Conservation (phyloP, 1,284 basidiomycete species). For the Microbotryum saponariae region DNA sequence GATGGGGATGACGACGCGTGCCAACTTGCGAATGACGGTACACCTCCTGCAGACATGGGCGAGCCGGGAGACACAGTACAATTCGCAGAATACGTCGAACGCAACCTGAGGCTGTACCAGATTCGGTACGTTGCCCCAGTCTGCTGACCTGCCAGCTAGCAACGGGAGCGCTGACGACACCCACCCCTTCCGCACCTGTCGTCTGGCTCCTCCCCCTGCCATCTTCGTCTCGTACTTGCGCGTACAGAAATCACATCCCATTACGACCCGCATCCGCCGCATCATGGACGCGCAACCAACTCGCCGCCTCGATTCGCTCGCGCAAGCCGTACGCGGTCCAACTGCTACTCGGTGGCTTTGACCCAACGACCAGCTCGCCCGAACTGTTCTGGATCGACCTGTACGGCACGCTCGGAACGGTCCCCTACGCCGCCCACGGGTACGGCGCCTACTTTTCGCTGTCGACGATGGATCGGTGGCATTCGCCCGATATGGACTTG, state of each 20-base stretch:
- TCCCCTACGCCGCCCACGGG: constrained; percentile 92
- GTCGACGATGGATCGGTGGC: constrained; percentile 83
- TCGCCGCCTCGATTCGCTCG: constrained; percentile 83
- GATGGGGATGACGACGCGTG: constrained; percentile 1
- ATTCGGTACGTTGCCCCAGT: constrained; percentile 57
- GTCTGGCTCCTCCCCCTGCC: too few relatives aligned
- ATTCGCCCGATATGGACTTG: constrained; percentile 69
- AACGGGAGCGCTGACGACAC: background rate
- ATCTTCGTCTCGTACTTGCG: background rate
- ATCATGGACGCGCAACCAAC: constrained; percentile 83
- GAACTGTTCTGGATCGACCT: constrained; percentile 96
- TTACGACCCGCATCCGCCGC: constrained; percentile 85
- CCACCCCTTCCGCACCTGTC: background rate
- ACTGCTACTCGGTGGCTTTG: constrained; percentile 85
- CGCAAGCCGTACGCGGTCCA: constrained; percentile 86
- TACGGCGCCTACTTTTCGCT: constrained; percentile 89
- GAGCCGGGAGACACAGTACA: constrained; percentile 83
- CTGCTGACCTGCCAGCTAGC: too few relatives aligned
- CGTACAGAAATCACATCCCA: constrained; percentile 57
- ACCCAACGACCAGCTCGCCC: constrained; percentile 53
- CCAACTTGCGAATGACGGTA: background rate
- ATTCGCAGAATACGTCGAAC: constrained; percentile 92
- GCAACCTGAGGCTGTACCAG: constrained; percentile 90
- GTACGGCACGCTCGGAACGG: constrained; percentile 75
- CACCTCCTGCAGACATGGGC: constrained; percentile 20